Evolutionary conservation across 371 early-diverging fungal genomes (phyloP), one percentile per base, ranked within the genome.

Genomic region (Rhizomucor pusillus): DNA sequence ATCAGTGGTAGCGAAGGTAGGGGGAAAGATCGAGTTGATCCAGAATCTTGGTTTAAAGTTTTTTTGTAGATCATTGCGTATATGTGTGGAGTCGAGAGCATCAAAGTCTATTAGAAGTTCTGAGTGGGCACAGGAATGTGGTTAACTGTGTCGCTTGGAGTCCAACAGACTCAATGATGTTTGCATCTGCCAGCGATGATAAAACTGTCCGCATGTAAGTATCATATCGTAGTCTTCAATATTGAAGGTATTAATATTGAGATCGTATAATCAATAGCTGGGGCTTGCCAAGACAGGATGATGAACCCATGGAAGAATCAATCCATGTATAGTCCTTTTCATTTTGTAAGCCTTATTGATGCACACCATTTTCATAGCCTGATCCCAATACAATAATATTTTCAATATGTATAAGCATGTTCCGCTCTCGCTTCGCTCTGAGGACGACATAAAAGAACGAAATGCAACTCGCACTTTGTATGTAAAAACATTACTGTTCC

Each of bases 121-220:
- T 98, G 16, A 69, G 77, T 23, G 96, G 96, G 0, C 98, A 97
- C 58, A 65, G 77, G n/a, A 79, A 77, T 47, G 79, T 87, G 12
- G 95, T 97, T 24, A 97, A 94, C 51, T 82, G 86, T 48, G 89
- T 94, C 3, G 71, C 86, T 22, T 95, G 96, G 95, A 90, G 84
- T 66, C 82, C 88, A 5, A 52, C 54, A 16, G 66, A 77, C 37
- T 79, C 78, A 4, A 73, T 73, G 49, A 85, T 87, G 76, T 85
- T 96, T 75, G 98, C 93, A 1, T 90, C 95, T 23, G 95, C 94
- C 4, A 90, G 93, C 37, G 98, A 98, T 60, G 98, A 98, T 65
- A 76, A 82, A 47, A 93, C 96, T 1, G 89, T 98, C 35, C 84
- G 94, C 63, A 86, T 98, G 77, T 93, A 89, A 86, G 88, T 63